Base-by-base conservation (phyloP, 257 asterid genomes). In the Fraxinus anomala region DNA sequence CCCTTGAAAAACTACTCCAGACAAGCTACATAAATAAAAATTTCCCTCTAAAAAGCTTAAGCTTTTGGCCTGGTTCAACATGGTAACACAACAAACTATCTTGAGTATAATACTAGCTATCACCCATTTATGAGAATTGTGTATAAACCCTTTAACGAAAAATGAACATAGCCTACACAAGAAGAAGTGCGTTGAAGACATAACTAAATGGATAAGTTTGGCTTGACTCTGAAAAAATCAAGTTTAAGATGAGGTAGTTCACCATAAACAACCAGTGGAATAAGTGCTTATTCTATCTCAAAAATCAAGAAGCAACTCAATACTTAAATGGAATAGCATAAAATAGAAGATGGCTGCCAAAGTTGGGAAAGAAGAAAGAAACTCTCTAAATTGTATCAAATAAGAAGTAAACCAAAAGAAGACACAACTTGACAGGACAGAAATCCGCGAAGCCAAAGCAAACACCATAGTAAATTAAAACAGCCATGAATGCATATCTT, bases 241-340 rank as follows among this genome's bases (percentile, higher is more conserved):
- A 16, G 61, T 51, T 51, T 17, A 5, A 54, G 65, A 19, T 54
- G 7, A 54, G 65, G n/a, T 54, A 17, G 65, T 54, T 54, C 65
- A 17, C 6, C 9, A 21, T 13, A 39, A 61, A 75, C 39, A 61
- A 73, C 68, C 19, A 30, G 36, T 17, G 51, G 16, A 26, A 49
- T 49, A 16, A 49, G n/a, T 14, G 17, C 30, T 42, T 6, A 49
- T 17, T 33, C 33, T 10, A 68, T 69, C 34, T 65, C 34, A 68
- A 71, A 76, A 33, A 33, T 33, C 26, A 40, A 68, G 8, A 72
- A 72, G 9, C 34, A 49, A 39, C 70, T 7, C 34, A 75, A 51
- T 2, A 63, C 74, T 59, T 66, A 49, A 6, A 23, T 23, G 17
- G 61, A 23, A 63, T 13, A 72, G 54, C 61, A 21, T 33, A 4